These are phyloP conservation scores for Akanthomyces lecanii DNA, from an alignment of 2,329 filamentous ascomycete genomes.

Conservation along the genomic window DNA sequence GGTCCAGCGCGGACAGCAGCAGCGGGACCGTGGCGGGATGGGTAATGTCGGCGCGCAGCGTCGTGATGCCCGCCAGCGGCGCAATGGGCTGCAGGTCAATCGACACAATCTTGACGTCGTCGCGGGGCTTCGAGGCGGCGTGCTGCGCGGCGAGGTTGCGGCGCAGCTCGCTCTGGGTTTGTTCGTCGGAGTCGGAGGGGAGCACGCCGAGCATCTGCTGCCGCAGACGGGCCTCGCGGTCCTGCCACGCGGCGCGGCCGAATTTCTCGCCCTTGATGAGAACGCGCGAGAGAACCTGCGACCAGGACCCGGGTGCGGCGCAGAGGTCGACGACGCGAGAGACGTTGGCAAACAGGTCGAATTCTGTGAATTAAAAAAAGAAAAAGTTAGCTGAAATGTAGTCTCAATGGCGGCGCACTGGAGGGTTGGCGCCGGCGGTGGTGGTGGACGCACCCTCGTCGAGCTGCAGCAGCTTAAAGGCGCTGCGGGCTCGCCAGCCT, in stretches of 20 bases:
- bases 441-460: constrained; percentile 59
- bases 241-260: constrained; percentile 79
- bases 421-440: neutral
- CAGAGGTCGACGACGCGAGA: constrained; percentile 93
- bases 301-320: constrained; percentile 95
- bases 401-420: neutral
- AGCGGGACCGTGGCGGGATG: constrained; percentile 93
- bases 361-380: constrained; percentile 53
- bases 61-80: constrained; percentile 86
- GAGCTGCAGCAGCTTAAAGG: constrained; percentile 94
- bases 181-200: constrained; percentile 28
- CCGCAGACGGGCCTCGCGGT: constrained; percentile 66
- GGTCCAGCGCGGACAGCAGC: constrained; percentile 78
- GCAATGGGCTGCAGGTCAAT: constrained; percentile 97
- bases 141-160: constrained; percentile 19
- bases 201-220: constrained; percentile 56
- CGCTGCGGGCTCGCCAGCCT: constrained; percentile 93
- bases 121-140: constrained; percentile 41
- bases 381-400: constrained; percentile 17
- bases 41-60: constrained; percentile 91
- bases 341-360: constrained; percentile 86
- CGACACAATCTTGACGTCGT: constrained; percentile 87
- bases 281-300: constrained; percentile 88
- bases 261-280: constrained; percentile 92
- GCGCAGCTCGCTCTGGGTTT: constrained; percentile 11